Conservation (phyloP, 345 rosid species). For the Sonneratia caseolaris region DNA sequence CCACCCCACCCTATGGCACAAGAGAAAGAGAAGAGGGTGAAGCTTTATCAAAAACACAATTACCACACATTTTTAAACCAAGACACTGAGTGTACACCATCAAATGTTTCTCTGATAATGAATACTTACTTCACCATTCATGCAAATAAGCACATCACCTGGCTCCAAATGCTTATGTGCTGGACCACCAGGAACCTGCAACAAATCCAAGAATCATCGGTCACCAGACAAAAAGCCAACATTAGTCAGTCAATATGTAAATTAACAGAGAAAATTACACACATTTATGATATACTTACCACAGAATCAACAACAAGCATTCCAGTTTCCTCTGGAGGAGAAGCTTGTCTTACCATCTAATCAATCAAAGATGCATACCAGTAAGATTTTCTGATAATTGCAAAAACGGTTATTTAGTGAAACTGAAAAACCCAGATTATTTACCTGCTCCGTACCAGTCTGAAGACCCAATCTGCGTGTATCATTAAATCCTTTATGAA, state of each 20-base stretch:
- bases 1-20: no score
- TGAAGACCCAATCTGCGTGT: conserved; percentile 87
- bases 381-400: conserved; percentile 5
- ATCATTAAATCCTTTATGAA: conserved; percentile 96
- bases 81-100: neutral
- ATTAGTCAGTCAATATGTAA: neutral
- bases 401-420: neutral
- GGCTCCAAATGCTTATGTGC: conserved; percentile 75
- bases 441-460: conserved; percentile 82
- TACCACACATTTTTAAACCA: neutral
- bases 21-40: no score
- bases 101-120: neutral
- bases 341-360: conserved; percentile 78
- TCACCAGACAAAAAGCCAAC: neutral
- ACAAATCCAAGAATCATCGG: conserved; percentile 7
- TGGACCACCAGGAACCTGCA: conserved; percentile 95
- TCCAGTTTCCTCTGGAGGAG: conserved; percentile 76
- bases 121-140: conserved; percentile 74
- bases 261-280: neutral
- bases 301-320: conserved; percentile 92
- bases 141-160: conserved; percentile 87
- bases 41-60: neutral
- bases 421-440: neutral
- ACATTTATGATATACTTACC: conserved; percentile 32
- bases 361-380: conserved; percentile 5